Evolutionary conservation across 371 early-diverging fungal genomes (phyloP), one percentile per base, ranked within the genome.

Genomic region (Mortierella polycephala): DNA sequence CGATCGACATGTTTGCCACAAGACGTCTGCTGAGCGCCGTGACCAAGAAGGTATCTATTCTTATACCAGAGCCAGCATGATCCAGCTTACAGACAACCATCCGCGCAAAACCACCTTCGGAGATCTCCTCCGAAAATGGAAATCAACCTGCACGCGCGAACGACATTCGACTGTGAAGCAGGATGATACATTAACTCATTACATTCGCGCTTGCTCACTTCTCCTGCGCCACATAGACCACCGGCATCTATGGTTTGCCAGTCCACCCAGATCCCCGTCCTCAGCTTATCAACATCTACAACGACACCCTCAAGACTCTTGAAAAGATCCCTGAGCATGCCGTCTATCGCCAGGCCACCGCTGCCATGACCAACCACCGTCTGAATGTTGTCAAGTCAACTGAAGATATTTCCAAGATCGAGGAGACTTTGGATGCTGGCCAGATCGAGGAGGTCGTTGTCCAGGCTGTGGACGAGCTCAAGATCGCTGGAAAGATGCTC

Each of bases 381-480:
- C 85, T 96, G 64, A 71, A 81, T 47, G 83, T 96, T 58, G 93
- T 93, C 54, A 88, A 95, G 82, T 79, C 82, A 30, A 90, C 89
- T 49, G 91, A 92, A 60, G 89, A 92, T 66, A 82, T 93, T 51
- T 64, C 72, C 41, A 86, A 89, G 79, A 94, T 96, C 67, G 98
- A 96, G 84, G 69, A 86, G 65, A 77, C 88, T 65, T 85, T 96
- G 60, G 86, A 85, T 70, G 88, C 86, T 46, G 96, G 96, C 51
- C 94, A 95, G 85, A 93, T 97, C 72, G 98, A 97, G 82, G 96
- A 97, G 86, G 83, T 97, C 14, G 92, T 96, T 61, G 74, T 84
- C 54, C 95, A 93, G 81, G 97, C 97, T 11, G 87, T 95, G 71
- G 95, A 93, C 47, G 98, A 97, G 82, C 86, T 92, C 66, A 88